Evolutionary conservation across 495 filamentous ascomycete species (phyloP), one percentile per base, ranked within the genome.

Genomic region (Podospora bellae-mahoneyi): DNA sequence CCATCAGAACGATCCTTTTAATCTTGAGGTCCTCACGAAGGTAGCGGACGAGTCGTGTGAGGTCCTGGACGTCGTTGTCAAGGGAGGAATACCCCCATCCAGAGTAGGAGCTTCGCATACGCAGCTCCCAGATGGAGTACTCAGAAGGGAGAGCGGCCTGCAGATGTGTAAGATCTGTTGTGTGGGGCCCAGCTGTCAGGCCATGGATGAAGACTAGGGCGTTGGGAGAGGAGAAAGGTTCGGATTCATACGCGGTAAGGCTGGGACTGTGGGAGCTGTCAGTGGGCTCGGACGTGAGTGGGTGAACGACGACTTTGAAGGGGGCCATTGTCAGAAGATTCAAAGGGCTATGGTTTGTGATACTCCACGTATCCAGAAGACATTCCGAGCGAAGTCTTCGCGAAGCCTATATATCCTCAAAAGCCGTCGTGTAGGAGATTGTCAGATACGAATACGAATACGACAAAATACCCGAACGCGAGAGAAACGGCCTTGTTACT

Each of bases 141-240:
- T 68, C n/a, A 77, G 53, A 0, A 88, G 90, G 13, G 34, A 19
- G 28, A 27, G 15, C 28, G 60, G 27, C 28, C n/a, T 16, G 19
- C 0, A 67, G 44, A 60, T 65, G 60, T 26, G n/a, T 16, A 26
- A 64, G 23, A 6, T 62, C 48, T 3, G 60, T 67, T 5, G 58
- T 44, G 64, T 86, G 83, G 56, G 92, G 83, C 5, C 90, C 91
- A 76, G 91, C 91, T 53, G 85, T 87, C 60, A 97, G 85, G 10
- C 93, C 93, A 68, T 88, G 89, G 62, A 96, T 83, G 77, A 92
- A 94, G 69, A 97, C 80, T n/a, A 96, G 79, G 27, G 86, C 87
- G 79, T 94, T 86, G 64, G 75, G 76, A 72, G 75, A 62, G 56
- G 79, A 74, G 73, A 72, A 23, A 58, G 60, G 60, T 53, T 74